Percentiles rank a stretch among this genome's conserved stretches.
phyloP scores from a whole-genome alignment of 2,329 filamentous ascomycete species.

The Penicillium sp. region DNA sequence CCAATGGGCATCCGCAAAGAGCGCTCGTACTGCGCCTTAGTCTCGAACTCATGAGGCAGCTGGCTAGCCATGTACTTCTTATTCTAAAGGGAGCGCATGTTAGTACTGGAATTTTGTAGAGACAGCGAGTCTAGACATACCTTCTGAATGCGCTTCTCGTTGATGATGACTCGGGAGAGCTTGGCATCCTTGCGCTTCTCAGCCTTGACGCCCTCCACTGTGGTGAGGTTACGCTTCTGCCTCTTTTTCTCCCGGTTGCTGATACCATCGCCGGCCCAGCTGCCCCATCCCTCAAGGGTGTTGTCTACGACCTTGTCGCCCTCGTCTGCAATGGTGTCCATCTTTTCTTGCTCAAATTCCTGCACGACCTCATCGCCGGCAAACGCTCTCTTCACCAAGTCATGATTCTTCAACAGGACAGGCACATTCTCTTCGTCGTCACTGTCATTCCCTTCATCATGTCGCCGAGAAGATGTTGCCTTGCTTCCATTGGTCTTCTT shows the following conservation, averaged over 20 bases:
- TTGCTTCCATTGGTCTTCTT: slow-evolving; percentile 28
- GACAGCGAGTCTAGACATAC: slow-evolving; percentile 46
- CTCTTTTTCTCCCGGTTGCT: slow-evolving; percentile 66
- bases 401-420: slow-evolving; percentile 54
- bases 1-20: slow-evolving; percentile 84
- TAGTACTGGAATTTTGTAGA: slow-evolving; percentile 6
- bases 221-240: slow-evolving; percentile 54
- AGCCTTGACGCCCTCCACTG: slow-evolving; percentile 68
- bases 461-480: slow-evolving; percentile 20
- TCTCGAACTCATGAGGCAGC: slow-evolving; percentile 90
- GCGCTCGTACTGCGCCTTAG: slow-evolving; percentile 83
- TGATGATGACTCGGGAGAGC: slow-evolving; percentile 83
- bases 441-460: slow-evolving; percentile 45
- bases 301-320: slow-evolving; percentile 80
- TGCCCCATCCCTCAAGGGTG: slow-evolving; percentile 92
- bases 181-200: slow-evolving; percentile 79
- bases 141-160: slow-evolving; percentile 88
- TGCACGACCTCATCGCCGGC: slow-evolving; percentile 81
- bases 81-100: slow-evolving; percentile 57
- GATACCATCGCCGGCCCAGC: slow-evolving; percentile 83
- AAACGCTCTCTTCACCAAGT: slow-evolving; percentile 80
- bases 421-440: slow-evolving; percentile 45
- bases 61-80: slow-evolving; percentile 80
- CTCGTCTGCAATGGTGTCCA: slow-evolving; percentile 68
- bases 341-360: slow-evolving; percentile 81